Base-by-base conservation (phyloP, 352 stramenopile species). In the Phytophthora brassicae region DNA sequence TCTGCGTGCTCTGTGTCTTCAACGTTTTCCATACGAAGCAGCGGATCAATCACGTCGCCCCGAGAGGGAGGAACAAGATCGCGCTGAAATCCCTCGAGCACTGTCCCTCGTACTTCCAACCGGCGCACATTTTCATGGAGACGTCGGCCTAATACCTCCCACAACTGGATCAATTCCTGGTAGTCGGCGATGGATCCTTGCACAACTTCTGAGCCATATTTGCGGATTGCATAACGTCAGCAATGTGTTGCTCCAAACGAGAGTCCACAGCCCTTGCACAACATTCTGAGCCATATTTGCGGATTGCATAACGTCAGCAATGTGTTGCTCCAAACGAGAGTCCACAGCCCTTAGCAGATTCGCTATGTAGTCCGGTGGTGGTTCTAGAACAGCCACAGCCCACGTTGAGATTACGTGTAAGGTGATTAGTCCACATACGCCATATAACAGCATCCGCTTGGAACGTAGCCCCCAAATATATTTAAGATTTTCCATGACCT, bases 81-180 rank as follows among this genome's bases (percentile, higher is more conserved):
- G 19, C 17, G 42, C 1, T 46, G 13, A n/a, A 70, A 60, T n/a
- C 9, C 35, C 42, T 70, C 56, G 20, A 58, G 41, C 22, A 58
- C 31, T 0, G 5, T n/a, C 42, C 44, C 13, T 7, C 29, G 29
- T 36, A 36, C 33, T 23, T 12, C 16, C 50, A 62, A 55, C 2
- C 6, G 26, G 1, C 17, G 6, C 17, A 55, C 26, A 3, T 56
- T 48, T 13, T 26, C 9, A 9, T 71, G 22, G 17, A 66, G 26
- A 26, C 17, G 41, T 0, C 22, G 50, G 2, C 20, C 48, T 12
- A 45, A 56, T 2, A 36, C n/a, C 20, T 61, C 50, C 8, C 23
- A 50, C 4, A 48, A 24, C 0, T 31, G 44, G 20, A n/a, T 35
- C 17, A 58, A 24, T 14, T 42, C 36, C 36, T 41, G 19, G 14